Conservation (phyloP, 2,329 filamentous ascomycete species). For the Niveomyces coronatus region DNA sequence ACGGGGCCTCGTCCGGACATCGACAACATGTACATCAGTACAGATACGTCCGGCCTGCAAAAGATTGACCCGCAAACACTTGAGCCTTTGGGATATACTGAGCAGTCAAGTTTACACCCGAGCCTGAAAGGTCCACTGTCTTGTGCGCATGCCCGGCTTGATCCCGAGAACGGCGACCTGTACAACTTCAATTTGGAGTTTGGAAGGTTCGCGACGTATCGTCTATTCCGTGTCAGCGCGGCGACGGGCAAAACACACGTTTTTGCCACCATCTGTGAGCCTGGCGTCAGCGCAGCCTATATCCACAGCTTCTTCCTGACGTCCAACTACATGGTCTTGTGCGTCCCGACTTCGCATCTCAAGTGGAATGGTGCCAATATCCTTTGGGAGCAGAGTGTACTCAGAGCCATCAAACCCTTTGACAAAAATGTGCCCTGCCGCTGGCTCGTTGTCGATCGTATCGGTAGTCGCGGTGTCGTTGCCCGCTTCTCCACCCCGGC, state of each 20-base stretch:
- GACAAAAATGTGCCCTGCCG: constrained; percentile 43
- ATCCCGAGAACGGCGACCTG: constrained; percentile 62
- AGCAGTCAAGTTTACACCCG: constrained; percentile 54
- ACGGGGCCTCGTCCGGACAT: constrained; percentile 28
- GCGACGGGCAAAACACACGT: constrained; percentile 57
- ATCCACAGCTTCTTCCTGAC: constrained; percentile 78
- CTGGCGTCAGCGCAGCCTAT: constrained; percentile 50
- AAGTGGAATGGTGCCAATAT: constrained; percentile 47
- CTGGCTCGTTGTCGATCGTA: constrained; percentile 70
- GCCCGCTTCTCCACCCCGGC: constrained; percentile 57
- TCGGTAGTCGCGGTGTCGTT: constrained; percentile 50
- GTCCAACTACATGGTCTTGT: constrained; percentile 59
- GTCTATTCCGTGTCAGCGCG: constrained; percentile 56
- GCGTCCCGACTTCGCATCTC: constrained; percentile 58
- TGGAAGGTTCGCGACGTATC: constrained; percentile 48
- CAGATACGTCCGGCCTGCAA: constrained; percentile 47
- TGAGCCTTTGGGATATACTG: constrained; percentile 56
- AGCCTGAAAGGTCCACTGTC: constrained; percentile 56
- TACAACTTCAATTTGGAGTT: constrained; percentile 76
- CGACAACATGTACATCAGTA: constrained; percentile 42
- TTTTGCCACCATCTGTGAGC: constrained; percentile 52
- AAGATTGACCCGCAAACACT: constrained; percentile 60
- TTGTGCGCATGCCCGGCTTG: constrained; percentile 60
- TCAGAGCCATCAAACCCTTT: constrained; percentile 58
- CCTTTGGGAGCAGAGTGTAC: constrained; percentile 54